Evolutionary conservation across 2,329 filamentous ascomycete genomes (phyloP).

Genomic region (Mycosphaerella arachidis): DNA sequence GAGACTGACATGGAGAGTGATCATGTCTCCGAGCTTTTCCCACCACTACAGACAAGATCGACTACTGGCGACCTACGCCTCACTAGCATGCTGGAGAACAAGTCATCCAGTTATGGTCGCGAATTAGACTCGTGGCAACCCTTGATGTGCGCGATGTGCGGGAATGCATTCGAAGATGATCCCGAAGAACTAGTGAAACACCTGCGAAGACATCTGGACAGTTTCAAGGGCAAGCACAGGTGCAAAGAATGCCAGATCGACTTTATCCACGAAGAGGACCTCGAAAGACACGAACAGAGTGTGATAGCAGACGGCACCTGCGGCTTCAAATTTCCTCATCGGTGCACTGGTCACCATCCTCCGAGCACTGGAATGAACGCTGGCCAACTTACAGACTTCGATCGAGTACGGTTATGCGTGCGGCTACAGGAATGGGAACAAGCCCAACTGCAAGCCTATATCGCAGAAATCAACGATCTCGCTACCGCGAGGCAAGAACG

Average conservation of each 20-base stretch:
- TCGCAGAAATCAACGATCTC: slow-evolving; percentile 23
- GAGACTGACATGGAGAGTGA: background rate
- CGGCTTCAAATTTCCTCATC: slow-evolving; percentile 26
- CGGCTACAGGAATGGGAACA: slow-evolving; percentile 28
- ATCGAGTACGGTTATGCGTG: slow-evolving; percentile 21
- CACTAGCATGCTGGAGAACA: slow-evolving; percentile 1
- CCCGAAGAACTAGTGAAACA: slow-evolving; percentile 19
- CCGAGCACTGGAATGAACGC: slow-evolving; percentile 10
- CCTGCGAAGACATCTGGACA: slow-evolving; percentile 22
- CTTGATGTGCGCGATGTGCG: slow-evolving; percentile 23
- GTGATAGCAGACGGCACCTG: slow-evolving; percentile 21
- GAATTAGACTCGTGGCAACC: slow-evolving; percentile 17
- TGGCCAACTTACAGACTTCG: slow-evolving; percentile 19
- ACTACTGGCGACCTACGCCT: slow-evolving; percentile 6
- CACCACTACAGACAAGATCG: background rate
- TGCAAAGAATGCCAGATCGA: slow-evolving; percentile 25
- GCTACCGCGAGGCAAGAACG: slow-evolving; percentile 14
- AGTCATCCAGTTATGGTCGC: background rate
- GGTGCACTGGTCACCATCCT: slow-evolving; percentile 27
- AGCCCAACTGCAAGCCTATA: slow-evolving; percentile 25
- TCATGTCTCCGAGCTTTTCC: background rate
- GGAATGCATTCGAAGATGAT: slow-evolving; percentile 22
- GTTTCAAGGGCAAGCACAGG: slow-evolving; percentile 19
- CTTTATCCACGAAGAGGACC: slow-evolving; percentile 25
- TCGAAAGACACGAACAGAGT: slow-evolving; percentile 19